Evolutionary conservation across 2,329 filamentous ascomycete species (phyloP).

Genomic region (Clarireedia paspali): DNA sequence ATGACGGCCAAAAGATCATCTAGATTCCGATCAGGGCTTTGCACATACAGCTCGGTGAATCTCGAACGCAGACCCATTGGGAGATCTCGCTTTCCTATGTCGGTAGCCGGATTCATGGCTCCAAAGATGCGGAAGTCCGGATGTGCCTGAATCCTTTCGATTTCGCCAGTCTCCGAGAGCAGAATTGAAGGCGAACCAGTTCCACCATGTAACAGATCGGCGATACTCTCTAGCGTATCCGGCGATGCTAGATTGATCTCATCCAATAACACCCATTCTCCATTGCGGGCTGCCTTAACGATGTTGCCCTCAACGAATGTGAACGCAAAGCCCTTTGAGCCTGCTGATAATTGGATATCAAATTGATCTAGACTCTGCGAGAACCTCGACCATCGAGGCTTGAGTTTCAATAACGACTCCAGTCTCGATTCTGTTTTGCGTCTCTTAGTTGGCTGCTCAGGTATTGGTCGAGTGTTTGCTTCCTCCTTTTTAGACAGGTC

Average conservation of each 20-base stretch:
- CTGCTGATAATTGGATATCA: conserved; percentile 67
- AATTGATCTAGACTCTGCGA: conserved; percentile 67
- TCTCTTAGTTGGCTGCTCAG: conserved; percentile 62
- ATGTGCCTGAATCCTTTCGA: conserved; percentile 83
- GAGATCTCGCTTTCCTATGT: conserved; percentile 92
- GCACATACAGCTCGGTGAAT: conserved; percentile 93
- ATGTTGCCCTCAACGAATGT: conserved; percentile 95
- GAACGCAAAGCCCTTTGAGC: conserved; percentile 77
- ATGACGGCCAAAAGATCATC: conserved; percentile 86
- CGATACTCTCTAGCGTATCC: conserved; percentile 89
- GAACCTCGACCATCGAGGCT: conserved; percentile 73
- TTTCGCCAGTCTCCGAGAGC: conserved; percentile 86
- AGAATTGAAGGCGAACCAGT: conserved; percentile 71
- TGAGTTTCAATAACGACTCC: conserved; percentile 49
- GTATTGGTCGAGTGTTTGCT: conserved; percentile 31
- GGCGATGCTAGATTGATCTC: conserved; percentile 95
- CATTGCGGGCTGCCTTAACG: conserved; percentile 89
- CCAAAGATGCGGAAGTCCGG: conserved; percentile 93
- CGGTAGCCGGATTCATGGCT: conserved; percentile 98
- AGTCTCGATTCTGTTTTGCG: conserved; percentile 61
- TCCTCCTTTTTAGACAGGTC: conserved; percentile 41
- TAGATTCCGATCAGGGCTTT: conserved; percentile 78
- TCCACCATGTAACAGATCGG: conserved; percentile 73
- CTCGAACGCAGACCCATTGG: conserved; percentile 81
- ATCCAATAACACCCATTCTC: conserved; percentile 93